phyloP scores from a whole-genome alignment of 345 rosid species.

The Microthlaspi erraticum region DNA sequence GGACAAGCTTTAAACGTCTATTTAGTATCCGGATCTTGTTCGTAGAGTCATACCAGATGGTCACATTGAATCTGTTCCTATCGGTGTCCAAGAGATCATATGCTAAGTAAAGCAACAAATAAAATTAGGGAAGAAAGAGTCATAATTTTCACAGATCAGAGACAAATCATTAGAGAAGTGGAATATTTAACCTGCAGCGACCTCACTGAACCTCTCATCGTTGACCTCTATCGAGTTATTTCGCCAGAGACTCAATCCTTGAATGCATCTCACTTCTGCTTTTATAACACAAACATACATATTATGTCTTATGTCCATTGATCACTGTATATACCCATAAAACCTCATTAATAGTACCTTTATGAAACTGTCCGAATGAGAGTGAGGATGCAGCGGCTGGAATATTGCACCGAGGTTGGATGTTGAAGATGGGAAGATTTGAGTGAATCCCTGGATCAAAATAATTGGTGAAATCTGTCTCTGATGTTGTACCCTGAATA shows the following conservation, averaged over 20 bases:
- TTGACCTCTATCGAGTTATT: too few relatives aligned
- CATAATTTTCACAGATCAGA: too few relatives aligned
- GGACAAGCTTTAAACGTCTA: slow-evolving; percentile 44
- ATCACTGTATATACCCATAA: too few relatives aligned
- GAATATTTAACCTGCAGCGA: too few relatives aligned
- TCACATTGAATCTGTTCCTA: slow-evolving; percentile 61
- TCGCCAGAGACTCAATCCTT: too few relatives aligned
- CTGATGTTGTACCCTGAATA: slow-evolving; percentile 70
- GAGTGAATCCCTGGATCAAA: slow-evolving; percentile 69
- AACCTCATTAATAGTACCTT: slow-evolving; percentile 47
- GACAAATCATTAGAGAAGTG: too few relatives aligned
- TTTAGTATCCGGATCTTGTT: slow-evolving; percentile 40
- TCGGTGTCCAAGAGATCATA: slow-evolving; percentile 83
- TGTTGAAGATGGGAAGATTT: slow-evolving; percentile 54
- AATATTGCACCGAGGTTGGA: slow-evolving; percentile 59
- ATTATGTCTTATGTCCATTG: too few relatives aligned
- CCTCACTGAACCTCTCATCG: too few relatives aligned
- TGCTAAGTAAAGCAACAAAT: slow-evolving; percentile 53
- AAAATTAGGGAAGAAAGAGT: too few relatives aligned
- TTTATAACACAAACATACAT: too few relatives aligned
- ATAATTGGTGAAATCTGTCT: slow-evolving; percentile 45
- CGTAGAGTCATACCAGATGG: slow-evolving; percentile 85
- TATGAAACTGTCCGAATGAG: slow-evolving; percentile 31
- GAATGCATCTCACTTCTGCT: too few relatives aligned
- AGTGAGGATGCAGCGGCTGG: slow-evolving; percentile 47